A percentile compares a stretch with the other conserved stretches of the same genome.
These are phyloP conservation scores for Cordia subcordata DNA, from an alignment of 257 asterid genomes.

Conservation along the genomic window DNA sequence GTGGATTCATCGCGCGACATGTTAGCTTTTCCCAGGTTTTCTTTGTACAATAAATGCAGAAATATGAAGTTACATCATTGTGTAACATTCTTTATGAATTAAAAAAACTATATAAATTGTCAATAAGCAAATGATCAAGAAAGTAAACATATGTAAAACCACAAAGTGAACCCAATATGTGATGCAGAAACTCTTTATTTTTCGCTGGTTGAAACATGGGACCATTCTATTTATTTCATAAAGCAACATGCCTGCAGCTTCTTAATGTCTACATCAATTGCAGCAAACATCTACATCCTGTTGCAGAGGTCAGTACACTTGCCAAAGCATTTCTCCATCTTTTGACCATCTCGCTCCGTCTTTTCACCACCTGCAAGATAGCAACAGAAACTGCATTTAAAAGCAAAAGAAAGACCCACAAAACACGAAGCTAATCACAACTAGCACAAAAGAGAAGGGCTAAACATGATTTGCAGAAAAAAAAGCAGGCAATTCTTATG, in stretches of 20 bases:
- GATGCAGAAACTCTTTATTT: not conserved
- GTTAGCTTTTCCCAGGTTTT: not conserved
- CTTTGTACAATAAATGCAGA: not conserved
- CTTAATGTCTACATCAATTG: not conserved
- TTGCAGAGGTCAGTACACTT: not conserved
- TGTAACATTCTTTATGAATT: not conserved
- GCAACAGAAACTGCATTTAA: not conserved
- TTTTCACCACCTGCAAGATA: not conserved
- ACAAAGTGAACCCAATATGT: too few relatives aligned
- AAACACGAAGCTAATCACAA: too few relatives aligned
- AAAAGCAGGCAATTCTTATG: too few relatives aligned
- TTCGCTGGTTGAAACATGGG: not conserved
- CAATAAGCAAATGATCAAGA: not conserved
- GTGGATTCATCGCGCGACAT: constrained; percentile 21
- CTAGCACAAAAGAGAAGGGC: too few relatives aligned
- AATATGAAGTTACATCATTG: not conserved
- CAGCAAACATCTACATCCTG: not conserved
- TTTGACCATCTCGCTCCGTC: not conserved
- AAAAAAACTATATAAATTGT: too few relatives aligned
- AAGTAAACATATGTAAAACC: too few relatives aligned
- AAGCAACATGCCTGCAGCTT: not conserved
- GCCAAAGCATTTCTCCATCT: not conserved
- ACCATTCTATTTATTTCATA: not conserved
- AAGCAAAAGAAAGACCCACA: not conserved
- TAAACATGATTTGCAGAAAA: too few relatives aligned